Percentiles rank a stretch among this genome's conserved stretches.
These are phyloP conservation scores for Phoma sp. DNA, from an alignment of 2,329 filamentous ascomycete species.

Conservation along the genomic window DNA sequence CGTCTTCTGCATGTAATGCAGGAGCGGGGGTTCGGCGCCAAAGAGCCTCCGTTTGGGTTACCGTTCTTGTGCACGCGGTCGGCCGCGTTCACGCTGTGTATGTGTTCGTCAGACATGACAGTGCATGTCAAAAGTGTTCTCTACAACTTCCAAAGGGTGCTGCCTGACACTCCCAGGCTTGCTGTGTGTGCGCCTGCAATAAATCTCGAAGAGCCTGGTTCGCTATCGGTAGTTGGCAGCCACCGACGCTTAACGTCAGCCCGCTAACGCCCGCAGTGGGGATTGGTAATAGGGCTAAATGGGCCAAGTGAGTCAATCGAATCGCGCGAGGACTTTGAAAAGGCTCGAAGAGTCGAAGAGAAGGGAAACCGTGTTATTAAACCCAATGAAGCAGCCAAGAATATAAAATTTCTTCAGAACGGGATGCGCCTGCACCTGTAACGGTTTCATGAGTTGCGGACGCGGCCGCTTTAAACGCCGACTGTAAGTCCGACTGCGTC, in stretches of 20 bases:
- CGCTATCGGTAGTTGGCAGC: conserved; percentile 13
- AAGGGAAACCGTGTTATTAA: neutral
- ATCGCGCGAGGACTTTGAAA: too few relatives aligned
- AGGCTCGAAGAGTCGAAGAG: neutral
- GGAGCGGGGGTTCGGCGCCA: conserved; percentile 38
- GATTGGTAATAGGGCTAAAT: conserved; percentile 8
- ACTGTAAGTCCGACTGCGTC: conserved; percentile 8
- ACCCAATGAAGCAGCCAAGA: neutral
- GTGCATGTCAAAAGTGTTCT: neutral
- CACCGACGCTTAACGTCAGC: conserved; percentile 12
- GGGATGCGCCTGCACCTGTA: neutral
- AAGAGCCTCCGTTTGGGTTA: conserved; percentile 24
- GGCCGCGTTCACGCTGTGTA: conserved; percentile 23
- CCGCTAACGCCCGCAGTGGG: conserved; percentile 14
- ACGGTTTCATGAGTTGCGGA: neutral
- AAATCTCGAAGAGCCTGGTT: conserved; percentile 5
- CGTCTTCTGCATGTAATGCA: conserved; percentile 52
- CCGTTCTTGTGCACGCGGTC: conserved; percentile 32
- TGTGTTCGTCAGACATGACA: conserved; percentile 37
- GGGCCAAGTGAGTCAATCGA: conserved; percentile 2
- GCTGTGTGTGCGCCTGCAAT: conserved; percentile 8
- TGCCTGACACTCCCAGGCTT: neutral
- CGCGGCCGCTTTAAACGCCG: conserved; percentile 1
- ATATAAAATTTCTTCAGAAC: neutral
- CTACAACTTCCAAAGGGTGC: neutral